Percentiles rank a stretch among this genome's conserved stretches.
Evolutionary conservation across 441 rosid species (phyloP).

Genomic region (Isatis lusitanica): DNA sequence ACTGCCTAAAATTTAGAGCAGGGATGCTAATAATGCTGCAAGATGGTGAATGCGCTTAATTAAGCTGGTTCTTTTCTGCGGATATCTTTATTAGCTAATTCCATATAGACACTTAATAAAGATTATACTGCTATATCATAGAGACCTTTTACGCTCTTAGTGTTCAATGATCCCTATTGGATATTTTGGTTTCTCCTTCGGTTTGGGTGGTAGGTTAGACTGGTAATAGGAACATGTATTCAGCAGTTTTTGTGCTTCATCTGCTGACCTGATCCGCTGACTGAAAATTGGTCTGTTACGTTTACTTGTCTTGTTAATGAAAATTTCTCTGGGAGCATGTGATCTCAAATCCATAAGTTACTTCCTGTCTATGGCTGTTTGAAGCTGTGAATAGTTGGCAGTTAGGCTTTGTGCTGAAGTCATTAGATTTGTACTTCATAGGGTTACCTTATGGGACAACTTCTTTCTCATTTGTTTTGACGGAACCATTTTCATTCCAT

Average conservation of each 20-base stretch:
- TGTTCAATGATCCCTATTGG: background rate
- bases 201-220: conserved; percentile 8
- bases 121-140: background rate
- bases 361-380: background rate
- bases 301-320: background rate
- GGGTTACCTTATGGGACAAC: background rate
- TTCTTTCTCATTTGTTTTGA: conserved; percentile 10
- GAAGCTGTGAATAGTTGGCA: background rate
- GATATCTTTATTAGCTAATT: background rate
- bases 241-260: background rate
- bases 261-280: background rate
- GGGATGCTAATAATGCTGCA: background rate
- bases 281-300: background rate
- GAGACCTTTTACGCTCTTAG: conserved; percentile 12
- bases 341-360: background rate
- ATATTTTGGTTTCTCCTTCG: background rate
- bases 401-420: background rate
- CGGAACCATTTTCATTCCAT: conserved; percentile 7
- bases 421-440: background rate
- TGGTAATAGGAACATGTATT: conserved; percentile 1
- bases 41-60: conserved; percentile 10
- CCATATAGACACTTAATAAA: background rate
- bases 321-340: background rate
- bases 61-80: background rate
- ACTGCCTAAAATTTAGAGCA: background rate